A percentile compares a stretch with the other conserved stretches of the same genome.
Conservation (phyloP, 2,329 filamentous ascomycete species). For the Colletotrichum paranaense region DNA sequence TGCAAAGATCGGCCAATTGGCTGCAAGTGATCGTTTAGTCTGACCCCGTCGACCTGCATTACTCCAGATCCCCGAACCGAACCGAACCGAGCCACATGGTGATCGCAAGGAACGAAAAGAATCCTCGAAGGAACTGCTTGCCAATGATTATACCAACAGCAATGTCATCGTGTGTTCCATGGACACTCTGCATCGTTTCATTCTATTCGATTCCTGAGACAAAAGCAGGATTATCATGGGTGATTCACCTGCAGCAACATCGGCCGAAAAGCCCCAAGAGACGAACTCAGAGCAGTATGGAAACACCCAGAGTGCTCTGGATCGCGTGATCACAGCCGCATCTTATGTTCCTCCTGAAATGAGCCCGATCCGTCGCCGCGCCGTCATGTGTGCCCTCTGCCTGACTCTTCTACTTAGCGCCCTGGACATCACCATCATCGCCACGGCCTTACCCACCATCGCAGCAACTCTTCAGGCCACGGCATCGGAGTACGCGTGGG, state of each 20-base stretch:
- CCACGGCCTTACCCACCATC: slow-evolving; percentile 44
- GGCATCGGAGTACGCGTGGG: slow-evolving; percentile 42
- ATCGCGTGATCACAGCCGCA: not conserved
- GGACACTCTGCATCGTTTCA: too few species aligned
- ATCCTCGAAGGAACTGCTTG: not conserved
- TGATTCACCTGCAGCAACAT: not conserved
- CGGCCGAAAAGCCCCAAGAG: not conserved
- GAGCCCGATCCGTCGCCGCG: not conserved
- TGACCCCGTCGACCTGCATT: not conserved
- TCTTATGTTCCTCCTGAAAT: not conserved
- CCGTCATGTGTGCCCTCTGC: slow-evolving; percentile 37
- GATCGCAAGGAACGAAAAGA: not conserved
- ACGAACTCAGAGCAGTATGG: not conserved
- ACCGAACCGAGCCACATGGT: not conserved
- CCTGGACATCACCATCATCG: slow-evolving; percentile 42
- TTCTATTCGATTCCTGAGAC: not conserved
- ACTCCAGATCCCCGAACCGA: not conserved
- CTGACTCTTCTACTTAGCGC: slow-evolving; percentile 41
- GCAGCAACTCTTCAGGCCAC: slow-evolving; percentile 37
- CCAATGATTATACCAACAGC: not conserved
- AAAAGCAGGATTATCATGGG: not conserved
- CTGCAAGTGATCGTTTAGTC: not conserved
- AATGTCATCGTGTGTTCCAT: not conserved
- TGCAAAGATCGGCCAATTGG: not conserved
- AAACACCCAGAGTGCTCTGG: not conserved